These are phyloP conservation scores for Rhizopus delemar DNA, from an alignment of 371 early-diverging fungal genomes.

Conservation along the genomic window DNA sequence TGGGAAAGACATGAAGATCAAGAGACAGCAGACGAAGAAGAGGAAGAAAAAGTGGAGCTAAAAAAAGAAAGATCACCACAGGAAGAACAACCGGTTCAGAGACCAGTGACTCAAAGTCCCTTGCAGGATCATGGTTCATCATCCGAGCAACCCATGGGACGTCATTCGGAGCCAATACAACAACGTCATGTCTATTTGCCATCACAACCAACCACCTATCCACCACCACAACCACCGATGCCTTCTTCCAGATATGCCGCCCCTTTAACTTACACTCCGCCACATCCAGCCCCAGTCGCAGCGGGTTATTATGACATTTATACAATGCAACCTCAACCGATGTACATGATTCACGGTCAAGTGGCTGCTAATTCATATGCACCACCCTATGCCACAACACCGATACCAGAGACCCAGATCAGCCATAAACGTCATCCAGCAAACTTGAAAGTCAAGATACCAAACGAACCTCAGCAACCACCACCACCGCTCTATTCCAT, in stretches of 20 bases:
- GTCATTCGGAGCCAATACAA: too few relatives aligned
- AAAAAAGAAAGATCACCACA: conserved; percentile 9
- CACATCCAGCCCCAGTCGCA: background rate
- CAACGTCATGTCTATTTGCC: too few relatives aligned
- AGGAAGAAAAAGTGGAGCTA: conserved; percentile 5
- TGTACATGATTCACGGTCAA: conserved; percentile 10
- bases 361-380: conserved; percentile 9
- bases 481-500: conserved; percentile 8
- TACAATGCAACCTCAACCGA: conserved; percentile 3
- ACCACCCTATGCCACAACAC: conserved; percentile 8
- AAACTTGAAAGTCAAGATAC: conserved; percentile 8
- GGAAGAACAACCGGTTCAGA: background rate
- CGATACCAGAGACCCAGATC: conserved; percentile 9
- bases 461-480: background rate
- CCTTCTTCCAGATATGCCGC: too few relatives aligned
- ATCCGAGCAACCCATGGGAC: too few relatives aligned
- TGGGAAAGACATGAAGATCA: conserved; percentile 15
- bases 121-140: too few relatives aligned
- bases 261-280: background rate
- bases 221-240: too few relatives aligned
- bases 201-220: too few relatives aligned
- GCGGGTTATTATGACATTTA: too few relatives aligned
- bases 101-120: too few relatives aligned
- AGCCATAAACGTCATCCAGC: conserved; percentile 11
- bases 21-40: conserved; percentile 19